Evolutionary conservation across 305 asterid genomes (phyloP), one percentile per base, ranked within the genome.

Genomic region (Rubia balearica): DNA sequence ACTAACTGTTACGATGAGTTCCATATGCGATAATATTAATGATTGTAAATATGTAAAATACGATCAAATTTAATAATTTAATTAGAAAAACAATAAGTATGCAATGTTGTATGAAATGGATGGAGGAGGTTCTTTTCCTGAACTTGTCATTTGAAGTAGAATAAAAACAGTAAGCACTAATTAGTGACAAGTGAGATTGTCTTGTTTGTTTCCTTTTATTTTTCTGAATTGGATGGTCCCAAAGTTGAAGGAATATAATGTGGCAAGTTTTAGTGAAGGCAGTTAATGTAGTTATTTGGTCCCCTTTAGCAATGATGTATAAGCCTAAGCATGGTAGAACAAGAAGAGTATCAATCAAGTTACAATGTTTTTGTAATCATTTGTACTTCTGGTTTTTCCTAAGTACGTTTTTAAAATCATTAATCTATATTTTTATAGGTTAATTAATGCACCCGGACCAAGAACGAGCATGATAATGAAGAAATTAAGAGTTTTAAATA

Each of bases 241-340:
- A 61, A 61, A 33, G 66, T 6, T 27, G n/a, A 27, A 27, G n/a
- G 66, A 61, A 61, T 61, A 27, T 60, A 10, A 13, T 61, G 45
- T 30, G 45, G 45, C 4, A 61, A 11, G 13, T 10, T 49, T 61
- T 33, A 61, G 7, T 6, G 13, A 61, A 59, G 66, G 21, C 17
- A 14, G 66, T 61, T 61, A 61, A 61, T 61, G 66, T 40, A 13
- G 45, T 61, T 61, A 30, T n/a, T 61, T 61, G 45, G 66, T 30
- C 22, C 66, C 66, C 66, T 33, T 27, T 8, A 61, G 13, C 41
- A 33, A 61, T 61, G 11, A 61, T 61, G 9, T 14, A 13, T 11
- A 24, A 0, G 1, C 24, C 55, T 27, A 33, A 61, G 65, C 65
- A 61, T 61, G 65, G 38, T 30, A 8, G 8, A 60, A 1, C 51